phyloP scores from a whole-genome alignment of 495 filamentous ascomycete genomes.

The Aspergillus mulundensis region DNA sequence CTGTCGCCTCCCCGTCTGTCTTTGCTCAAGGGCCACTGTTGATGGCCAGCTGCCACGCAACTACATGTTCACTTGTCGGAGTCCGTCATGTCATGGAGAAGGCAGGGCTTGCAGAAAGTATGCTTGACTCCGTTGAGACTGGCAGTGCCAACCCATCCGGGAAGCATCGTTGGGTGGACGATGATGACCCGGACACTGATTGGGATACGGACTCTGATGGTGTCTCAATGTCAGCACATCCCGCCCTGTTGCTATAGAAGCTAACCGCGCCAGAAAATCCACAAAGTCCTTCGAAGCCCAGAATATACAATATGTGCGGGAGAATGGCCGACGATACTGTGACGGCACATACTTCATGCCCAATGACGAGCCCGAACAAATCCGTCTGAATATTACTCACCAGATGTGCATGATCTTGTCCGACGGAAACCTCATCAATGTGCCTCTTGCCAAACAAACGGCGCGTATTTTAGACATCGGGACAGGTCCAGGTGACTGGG shows the following conservation, averaged over 20 bases:
- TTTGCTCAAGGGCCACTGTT: background rate
- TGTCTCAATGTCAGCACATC: slow-evolving; percentile 25
- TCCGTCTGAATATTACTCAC: slow-evolving; percentile 63
- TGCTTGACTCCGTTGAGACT: slow-evolving; percentile 11
- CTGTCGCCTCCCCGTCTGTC: background rate
- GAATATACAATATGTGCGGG: slow-evolving; percentile 51
- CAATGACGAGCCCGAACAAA: slow-evolving; percentile 70
- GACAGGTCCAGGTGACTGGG: slow-evolving; percentile 69
- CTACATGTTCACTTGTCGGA: slow-evolving; percentile 1
- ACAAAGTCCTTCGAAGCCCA: slow-evolving; percentile 57
- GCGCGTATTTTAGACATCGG: slow-evolving; percentile 64
- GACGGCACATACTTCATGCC: slow-evolving; percentile 68
- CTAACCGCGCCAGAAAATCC: slow-evolving; percentile 42
- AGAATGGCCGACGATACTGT: slow-evolving; percentile 67
- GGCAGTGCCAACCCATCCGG: slow-evolving; percentile 7
- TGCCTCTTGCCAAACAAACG: slow-evolving; percentile 47
- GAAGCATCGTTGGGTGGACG: slow-evolving; percentile 7
- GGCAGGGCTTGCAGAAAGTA: slow-evolving; percentile 18
- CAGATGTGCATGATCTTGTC: slow-evolving; percentile 61
- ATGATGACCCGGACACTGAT: slow-evolving; percentile 19
- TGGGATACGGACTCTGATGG: slow-evolving; percentile 20
- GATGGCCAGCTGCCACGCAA: background rate
- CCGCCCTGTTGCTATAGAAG: background rate
- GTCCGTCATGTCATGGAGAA: slow-evolving; percentile 34
- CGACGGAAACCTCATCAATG: slow-evolving; percentile 55